Evolutionary conservation across 345 rosid genomes (phyloP), one percentile per base, ranked within the genome.

Genomic region (Dovyalis caffra): DNA sequence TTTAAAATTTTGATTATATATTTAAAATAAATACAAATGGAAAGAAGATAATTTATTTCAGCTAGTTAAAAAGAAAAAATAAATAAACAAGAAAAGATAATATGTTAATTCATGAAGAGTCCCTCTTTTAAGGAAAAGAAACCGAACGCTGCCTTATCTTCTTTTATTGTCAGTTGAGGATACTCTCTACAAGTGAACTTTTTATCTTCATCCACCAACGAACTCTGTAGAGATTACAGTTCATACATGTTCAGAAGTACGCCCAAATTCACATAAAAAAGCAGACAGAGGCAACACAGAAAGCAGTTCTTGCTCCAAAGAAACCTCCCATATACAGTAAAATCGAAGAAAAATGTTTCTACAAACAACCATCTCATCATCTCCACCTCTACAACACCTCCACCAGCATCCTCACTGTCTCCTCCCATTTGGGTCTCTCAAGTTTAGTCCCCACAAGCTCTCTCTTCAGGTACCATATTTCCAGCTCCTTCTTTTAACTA

Each of bases 401-500:
- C 62, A 37, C 74, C 72, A 8, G 51, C 82, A 68, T 33, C 69
- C 79, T 75, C 75, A 72, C 60, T 0, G 75, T 53, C 66, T 53
- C 34, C 76, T 83, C 43, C 47, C 85, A 69, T 70, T 81, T 75
- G 80, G 72, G 35, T 79, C 85, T 37, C 72, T 78, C 49, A 74
- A 69, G 56, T 66, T 21, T 23, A 78, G 69, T 11, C 80, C 83
- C 70, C 75, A 66, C 66, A 79, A 69, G 67, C 72, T 79, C 16
- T 73, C 84, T 76, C 68, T 83, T 73, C 85, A 80, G 92, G 92
- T 88, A 70, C 78, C 79, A 25, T 57, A 28, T 18, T 70, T 67
- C 20, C 51, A 12, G 21, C 31, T 32, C 62, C 11, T 21, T 25
- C 23, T 4, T 70, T 29, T 0, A 2, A 43, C 31, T 3, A 34